Evolutionary conservation across 2,329 filamentous ascomycete genomes (phyloP), one percentile per base, ranked within the genome.

Genomic region (Hirsutella rhossiliensis): DNA sequence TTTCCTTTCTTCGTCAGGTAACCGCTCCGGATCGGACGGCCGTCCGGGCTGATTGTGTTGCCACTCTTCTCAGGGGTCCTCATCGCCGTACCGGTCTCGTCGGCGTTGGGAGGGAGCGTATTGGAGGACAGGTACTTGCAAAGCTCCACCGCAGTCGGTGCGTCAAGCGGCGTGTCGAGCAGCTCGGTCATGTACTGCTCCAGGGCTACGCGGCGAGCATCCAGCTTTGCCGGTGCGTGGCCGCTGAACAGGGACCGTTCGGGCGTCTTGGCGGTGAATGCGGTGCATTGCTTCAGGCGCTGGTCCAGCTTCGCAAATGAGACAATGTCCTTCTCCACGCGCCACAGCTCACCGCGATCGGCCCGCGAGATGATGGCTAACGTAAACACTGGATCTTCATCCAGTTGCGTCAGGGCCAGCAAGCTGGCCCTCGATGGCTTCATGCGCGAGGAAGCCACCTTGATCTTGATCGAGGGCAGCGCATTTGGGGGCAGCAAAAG

Each of bases 1-100:
- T 98, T 98, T 41, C 92, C 92, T 53, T 86, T 79, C 68, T 98
- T 98, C 2, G 92, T 97, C 41, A 98, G 68, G 62, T 97, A 98
- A 9, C 92, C 92, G 57, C 82, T 89, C 57, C 87, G 87, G 47
- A 81, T 73, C 9, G 83, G 79, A 41, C 80, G 78, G 4, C 80
- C 78, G 53, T 82, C 78, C 6, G 78, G 71, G 0, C 79, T 76
- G 4, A 68, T 66, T 56, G 59, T 43, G 58, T 60, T 37, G 61
- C 64, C 48, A 28, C 49, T 59, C 3, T 45, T 50, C 41, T 61
- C 59, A 4, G 52, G 47, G 15, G 46, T 47, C 2, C 49, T 45
- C 18, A 52, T 54, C 11, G 50, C 52, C 17, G 54, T 55, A 12
- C 55, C 56, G 2, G 71, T 65, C 46, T 84, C 80, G 39, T 81